These are phyloP conservation scores for Beauveria varroae DNA, from an alignment of 2,329 filamentous ascomycete species.

Conservation along the genomic window DNA sequence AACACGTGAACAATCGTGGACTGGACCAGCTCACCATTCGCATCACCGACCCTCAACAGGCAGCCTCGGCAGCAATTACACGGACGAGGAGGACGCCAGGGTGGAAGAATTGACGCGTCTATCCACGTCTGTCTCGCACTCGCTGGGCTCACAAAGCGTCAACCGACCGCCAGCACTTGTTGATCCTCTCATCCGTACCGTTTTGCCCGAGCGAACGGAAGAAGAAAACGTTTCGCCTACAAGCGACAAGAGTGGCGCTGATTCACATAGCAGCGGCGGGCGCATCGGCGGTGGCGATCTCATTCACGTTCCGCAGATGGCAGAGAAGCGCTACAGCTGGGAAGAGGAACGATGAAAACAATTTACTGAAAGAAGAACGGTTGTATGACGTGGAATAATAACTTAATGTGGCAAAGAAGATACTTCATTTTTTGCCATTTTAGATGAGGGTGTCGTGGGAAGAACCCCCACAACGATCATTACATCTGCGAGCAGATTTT, in stretches of 20 bases:
- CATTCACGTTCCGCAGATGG: slow-evolving; percentile 44
- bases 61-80: slow-evolving; percentile 51
- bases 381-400: not conserved
- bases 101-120: slow-evolving; percentile 22
- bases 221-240: not conserved
- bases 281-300: slow-evolving; percentile 40
- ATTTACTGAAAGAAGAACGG: not conserved
- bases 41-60: slow-evolving; percentile 23
- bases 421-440: slow-evolving; percentile 4
- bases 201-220: not conserved
- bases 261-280: slow-evolving; percentile 25
- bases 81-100: slow-evolving; percentile 41
- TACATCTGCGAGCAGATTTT: slow-evolving; percentile 3
- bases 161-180: slow-evolving; percentile 3
- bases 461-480: not conserved
- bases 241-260: not conserved
- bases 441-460: not conserved
- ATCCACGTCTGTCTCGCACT: slow-evolving; percentile 11
- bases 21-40: not conserved
- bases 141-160: not conserved
- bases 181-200: not conserved
- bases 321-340: slow-evolving; percentile 45
- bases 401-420: not conserved
- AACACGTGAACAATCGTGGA: not conserved
- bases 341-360: slow-evolving; percentile 28